A percentile compares a stretch with the other conserved stretches of the same genome.
Evolutionary conservation across 257 asterid species (phyloP).

Genomic region (Nemophila menziesii): DNA sequence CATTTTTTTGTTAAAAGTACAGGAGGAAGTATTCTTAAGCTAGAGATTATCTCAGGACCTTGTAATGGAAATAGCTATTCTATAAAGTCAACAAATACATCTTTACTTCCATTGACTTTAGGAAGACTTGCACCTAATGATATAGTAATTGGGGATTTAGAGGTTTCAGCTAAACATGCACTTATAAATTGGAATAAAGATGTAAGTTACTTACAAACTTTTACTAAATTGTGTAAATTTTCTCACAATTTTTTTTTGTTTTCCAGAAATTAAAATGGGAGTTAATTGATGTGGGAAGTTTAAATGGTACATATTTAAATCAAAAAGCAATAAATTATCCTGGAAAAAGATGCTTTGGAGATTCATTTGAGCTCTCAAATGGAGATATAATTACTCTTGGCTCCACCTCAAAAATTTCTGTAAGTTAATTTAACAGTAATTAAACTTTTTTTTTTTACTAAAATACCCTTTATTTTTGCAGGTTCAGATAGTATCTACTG

Average conservation of each 20-base stretch:
- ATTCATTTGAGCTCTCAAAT: slow-evolving; percentile 55
- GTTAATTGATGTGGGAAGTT: slow-evolving; percentile 96
- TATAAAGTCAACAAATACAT: slow-evolving; percentile 43
- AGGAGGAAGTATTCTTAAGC: slow-evolving; percentile 73
- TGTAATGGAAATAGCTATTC: slow-evolving; percentile 57
- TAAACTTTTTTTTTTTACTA: not conserved
- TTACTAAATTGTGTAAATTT: slow-evolving; percentile 7
- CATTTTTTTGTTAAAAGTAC: slow-evolving; percentile 79
- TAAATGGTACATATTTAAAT: slow-evolving; percentile 72
- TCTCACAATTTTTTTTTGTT: slow-evolving; percentile 9
- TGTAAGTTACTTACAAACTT: slow-evolving; percentile 31
- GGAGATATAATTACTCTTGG: slow-evolving; percentile 79
- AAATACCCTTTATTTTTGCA: slow-evolving; percentile 16
- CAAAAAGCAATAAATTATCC: slow-evolving; percentile 48
- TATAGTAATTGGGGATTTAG: slow-evolving; percentile 66
- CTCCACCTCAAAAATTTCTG: slow-evolving; percentile 60
- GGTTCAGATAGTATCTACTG: slow-evolving; percentile 50
- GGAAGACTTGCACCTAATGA: slow-evolving; percentile 90
- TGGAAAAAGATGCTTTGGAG: slow-evolving; percentile 68
- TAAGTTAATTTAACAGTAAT: slow-evolving; percentile 14
- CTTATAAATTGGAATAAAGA: slow-evolving; percentile 71
- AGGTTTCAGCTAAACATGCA: slow-evolving; percentile 97
- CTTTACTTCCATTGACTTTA: slow-evolving; percentile 67
- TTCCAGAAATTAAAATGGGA: slow-evolving; percentile 86
- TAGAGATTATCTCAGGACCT: slow-evolving; percentile 93